Evolutionary conservation across 2,329 filamentous ascomycete species (phyloP).

Genomic region (Dothiorella sarmentorum): DNA sequence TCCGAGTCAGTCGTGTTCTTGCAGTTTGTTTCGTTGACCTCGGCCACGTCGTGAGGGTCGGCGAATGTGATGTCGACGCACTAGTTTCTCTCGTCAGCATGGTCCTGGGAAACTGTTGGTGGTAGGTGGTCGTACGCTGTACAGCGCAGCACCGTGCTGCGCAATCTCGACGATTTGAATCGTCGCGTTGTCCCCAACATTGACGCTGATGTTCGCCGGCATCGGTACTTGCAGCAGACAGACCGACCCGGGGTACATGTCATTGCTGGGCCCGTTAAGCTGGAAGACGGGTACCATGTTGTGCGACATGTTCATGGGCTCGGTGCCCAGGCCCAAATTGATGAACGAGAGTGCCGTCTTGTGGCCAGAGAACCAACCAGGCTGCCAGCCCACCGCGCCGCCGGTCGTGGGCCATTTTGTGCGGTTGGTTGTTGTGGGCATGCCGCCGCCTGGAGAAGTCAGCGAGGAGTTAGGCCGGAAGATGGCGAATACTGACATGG

Average conservation of each 20-base stretch:
- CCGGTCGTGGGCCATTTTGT: conserved; percentile 88
- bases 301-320: conserved; percentile 83
- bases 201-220: conserved; percentile 66
- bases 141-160: conserved; percentile 77
- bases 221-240: conserved; percentile 88
- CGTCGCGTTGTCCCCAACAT: conserved; percentile 81
- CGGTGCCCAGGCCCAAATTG: conserved; percentile 82
- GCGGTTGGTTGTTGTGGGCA: conserved; percentile 72
- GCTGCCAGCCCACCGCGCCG: conserved; percentile 85
- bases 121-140: conserved; percentile 56
- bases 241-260: conserved; percentile 81
- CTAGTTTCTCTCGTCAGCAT: conserved; percentile 46
- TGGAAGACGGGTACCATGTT: conserved; percentile 78
- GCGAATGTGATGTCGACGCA: conserved; percentile 94
- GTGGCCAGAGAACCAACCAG: conserved; percentile 95
- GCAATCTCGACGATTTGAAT: conserved; percentile 85
- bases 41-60: conserved; percentile 69
- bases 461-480: background rate
- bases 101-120: background rate
- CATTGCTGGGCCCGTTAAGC: conserved; percentile 75
- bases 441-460: conserved; percentile 69
- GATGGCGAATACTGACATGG: conserved; percentile 64
- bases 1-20: conserved; percentile 66
- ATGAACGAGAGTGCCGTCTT: conserved; percentile 78
- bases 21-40: conserved; percentile 80